phyloP scores from a whole-genome alignment of 345 rosid genomes.

The Camelina neglecta region DNA sequence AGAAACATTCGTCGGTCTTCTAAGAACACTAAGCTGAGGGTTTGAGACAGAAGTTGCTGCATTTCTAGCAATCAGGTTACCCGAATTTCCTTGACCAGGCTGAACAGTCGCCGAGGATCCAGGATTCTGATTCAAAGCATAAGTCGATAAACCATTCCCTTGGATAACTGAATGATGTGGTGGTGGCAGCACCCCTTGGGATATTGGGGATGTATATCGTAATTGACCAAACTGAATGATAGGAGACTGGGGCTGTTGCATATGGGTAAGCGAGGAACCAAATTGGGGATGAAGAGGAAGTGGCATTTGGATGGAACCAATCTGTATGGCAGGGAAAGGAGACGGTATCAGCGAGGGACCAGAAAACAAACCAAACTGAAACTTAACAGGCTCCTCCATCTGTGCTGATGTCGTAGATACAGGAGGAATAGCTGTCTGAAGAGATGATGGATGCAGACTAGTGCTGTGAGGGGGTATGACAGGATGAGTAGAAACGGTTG shows the following conservation, averaged over 20 bases:
- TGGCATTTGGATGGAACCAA: conserved; percentile 99
- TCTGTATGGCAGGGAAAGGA: conserved; percentile 96
- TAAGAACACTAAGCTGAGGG: conserved; percentile 54
- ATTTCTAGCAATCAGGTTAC: conserved; percentile 46
- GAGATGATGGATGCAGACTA: conserved; percentile 50
- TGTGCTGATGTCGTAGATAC: conserved; percentile 54
- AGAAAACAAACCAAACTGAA: conserved; percentile 96
- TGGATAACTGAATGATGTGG: conserved; percentile 66
- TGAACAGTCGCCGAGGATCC: conserved; percentile 53
- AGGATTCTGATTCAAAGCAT: conserved; percentile 57
- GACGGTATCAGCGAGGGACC: conserved; percentile 92
- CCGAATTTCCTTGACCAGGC: conserved; percentile 51
- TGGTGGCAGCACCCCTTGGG: conserved; percentile 74
- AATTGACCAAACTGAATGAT: conserved; percentile 94
- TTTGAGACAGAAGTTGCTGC: conserved; percentile 49
- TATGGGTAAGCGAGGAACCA: conserved; percentile 62
- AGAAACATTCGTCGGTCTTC: conserved; percentile 54
- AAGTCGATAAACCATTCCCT: conserved; percentile 52
- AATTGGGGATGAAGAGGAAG: conserved; percentile 87
- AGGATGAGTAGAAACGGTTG: conserved; percentile 45
- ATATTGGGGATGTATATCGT: conserved; percentile 74
- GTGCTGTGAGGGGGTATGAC: conserved; percentile 46
- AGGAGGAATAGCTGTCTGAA: conserved; percentile 52
- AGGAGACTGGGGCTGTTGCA: conserved; percentile 74
- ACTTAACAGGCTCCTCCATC: conserved; percentile 70